These are phyloP conservation scores for Xylogone sp. DNA, from an alignment of 2,329 filamentous ascomycete genomes.

Conservation along the genomic window DNA sequence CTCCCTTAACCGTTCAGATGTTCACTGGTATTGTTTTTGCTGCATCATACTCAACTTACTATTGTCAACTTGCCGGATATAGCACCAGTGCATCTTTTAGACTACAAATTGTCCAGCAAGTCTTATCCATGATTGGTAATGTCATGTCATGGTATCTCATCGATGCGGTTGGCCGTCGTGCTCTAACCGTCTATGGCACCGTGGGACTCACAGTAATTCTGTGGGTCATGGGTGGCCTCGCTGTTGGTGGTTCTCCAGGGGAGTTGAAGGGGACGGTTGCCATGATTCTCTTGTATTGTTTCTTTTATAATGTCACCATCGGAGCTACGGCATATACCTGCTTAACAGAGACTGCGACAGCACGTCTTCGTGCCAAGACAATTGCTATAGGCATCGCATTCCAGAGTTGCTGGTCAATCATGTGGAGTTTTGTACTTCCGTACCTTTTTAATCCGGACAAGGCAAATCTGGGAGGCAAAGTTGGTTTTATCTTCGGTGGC, in stretches of 20 bases:
- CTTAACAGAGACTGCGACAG: conserved; percentile 19
- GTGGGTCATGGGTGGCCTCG: too few relatives aligned
- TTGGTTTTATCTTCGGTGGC: conserved; percentile 34
- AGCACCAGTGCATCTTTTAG: conserved; percentile 29
- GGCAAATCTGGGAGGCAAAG: conserved; percentile 33
- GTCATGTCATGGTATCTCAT: conserved; percentile 13
- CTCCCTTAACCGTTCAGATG: conserved; percentile 10
- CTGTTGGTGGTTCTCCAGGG: too few relatives aligned
- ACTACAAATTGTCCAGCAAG: conserved; percentile 32
- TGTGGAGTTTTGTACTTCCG: conserved; percentile 32
- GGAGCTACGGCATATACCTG: conserved; percentile 28
- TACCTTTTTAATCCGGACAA: conserved; percentile 28
- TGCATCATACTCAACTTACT: conserved; percentile 32
- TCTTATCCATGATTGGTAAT: conserved; percentile 32
- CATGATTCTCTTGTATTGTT: conserved; percentile 8
- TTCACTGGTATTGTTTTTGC: conserved; percentile 24
- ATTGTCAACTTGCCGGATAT: conserved; percentile 38
- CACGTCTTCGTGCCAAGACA: conserved; percentile 18
- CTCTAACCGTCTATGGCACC: conserved; percentile 5
- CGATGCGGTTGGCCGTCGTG: conserved; percentile 8
- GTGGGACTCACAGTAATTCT: conserved; percentile 5
- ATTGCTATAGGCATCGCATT: conserved; percentile 14
- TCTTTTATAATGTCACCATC: conserved; percentile 29
- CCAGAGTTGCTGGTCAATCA: conserved; percentile 12
- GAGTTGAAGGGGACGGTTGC: too few relatives aligned